A percentile compares a stretch with the other conserved stretches of the same genome.
Conservation (phyloP, 306 rosid species). For the Styphnolobium japonicum region DNA sequence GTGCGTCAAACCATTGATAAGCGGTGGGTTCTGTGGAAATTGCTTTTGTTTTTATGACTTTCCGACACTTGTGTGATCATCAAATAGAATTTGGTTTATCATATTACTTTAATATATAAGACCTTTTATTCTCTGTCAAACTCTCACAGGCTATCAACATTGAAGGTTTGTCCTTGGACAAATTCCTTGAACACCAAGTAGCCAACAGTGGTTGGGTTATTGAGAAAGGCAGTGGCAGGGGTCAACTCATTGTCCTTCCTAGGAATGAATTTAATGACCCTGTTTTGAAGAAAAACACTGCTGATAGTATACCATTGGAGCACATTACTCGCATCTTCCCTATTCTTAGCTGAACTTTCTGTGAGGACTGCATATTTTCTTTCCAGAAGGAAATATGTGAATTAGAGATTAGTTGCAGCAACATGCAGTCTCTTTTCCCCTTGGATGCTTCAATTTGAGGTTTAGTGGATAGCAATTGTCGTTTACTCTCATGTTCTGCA, state of each 20-base stretch:
- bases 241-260: slow-evolving; percentile 75
- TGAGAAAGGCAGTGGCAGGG: slow-evolving; percentile 78
- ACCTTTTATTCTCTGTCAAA: background rate
- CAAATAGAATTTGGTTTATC: background rate
- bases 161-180: slow-evolving; percentile 86
- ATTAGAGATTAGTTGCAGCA: background rate
- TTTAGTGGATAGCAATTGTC: slow-evolving; percentile 10
- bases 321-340: slow-evolving; percentile 88
- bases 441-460: slow-evolving; percentile 22
- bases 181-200: slow-evolving; percentile 86
- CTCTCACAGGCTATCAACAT: slow-evolving; percentile 77
- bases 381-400: background rate
- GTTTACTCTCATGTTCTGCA: background rate
- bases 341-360: slow-evolving; percentile 58
- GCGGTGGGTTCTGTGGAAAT: background rate
- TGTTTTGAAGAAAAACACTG: slow-evolving; percentile 66
- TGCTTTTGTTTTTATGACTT: background rate
- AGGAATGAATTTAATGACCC: slow-evolving; percentile 79
- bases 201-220: slow-evolving; percentile 75
- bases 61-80: background rate
- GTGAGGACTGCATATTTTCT: background rate
- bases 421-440: background rate
- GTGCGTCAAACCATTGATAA: background rate
- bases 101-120: background rate
- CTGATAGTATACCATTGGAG: slow-evolving; percentile 75